Base-by-base conservation (phyloP, 371 early-diverging fungal species). In the Mortierella sp. region DNA sequence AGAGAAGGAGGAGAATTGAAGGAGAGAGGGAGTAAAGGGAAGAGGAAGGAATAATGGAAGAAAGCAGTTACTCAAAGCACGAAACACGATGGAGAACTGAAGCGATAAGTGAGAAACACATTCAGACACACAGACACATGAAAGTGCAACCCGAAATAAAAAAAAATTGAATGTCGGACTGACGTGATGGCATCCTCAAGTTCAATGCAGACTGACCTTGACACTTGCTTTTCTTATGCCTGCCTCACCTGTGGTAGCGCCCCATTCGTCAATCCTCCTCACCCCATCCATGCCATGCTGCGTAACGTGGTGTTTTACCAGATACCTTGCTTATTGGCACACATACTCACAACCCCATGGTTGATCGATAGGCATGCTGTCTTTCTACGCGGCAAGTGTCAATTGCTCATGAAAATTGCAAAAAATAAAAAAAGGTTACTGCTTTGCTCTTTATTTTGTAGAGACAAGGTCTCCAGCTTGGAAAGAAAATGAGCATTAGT, bases 101-200 rank as follows among this genome's bases (percentile, higher is more conserved):
- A 32, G 65, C 27, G 18, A 65, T 21, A 18, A 18, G 41, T 35
- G 21, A 6, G 58, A 27, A 58, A 55, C 32, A 16, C 63, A 27
- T 29, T 29, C 51, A 46, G 48, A 35, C 32, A 29, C 72, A 51
- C 49, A 72, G 72, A 72, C 72, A 72, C 35, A 72, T 72, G 72
- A 72, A 72, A 72, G 72, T 72, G 49, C 27, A 49, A 21, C 65
- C n/a, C 18, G 21, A 55, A 55, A 55, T n/a, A 55, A 55, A 56
- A 65, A 65, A 65, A 38, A 38, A 1, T 18, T 60, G 29, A 4
- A 11, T 65, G 65, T 65, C 65, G 65, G 65, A 65, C 56, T 6
- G 56, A 65, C 65, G 38, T 65, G 35, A 18, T 65, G 65, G 8
- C 65, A 65, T 65, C 4, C 8, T 10, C 65, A n/a, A 6, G 29